phyloP scores from a whole-genome alignment of 306 rosid species.

The Cotoneaster glaucophyllus region DNA sequence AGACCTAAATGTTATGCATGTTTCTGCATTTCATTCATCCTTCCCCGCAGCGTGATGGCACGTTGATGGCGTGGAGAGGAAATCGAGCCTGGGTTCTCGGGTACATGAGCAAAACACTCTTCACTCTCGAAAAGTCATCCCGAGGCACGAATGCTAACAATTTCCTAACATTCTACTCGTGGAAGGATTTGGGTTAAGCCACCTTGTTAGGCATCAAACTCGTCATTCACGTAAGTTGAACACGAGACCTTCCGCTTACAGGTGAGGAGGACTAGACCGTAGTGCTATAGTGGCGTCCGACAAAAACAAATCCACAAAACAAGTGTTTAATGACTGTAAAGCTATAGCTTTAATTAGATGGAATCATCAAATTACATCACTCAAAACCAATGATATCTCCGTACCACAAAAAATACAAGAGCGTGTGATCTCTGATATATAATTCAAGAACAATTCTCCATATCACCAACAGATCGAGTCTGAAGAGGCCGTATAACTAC shows the following conservation, averaged over 20 bases:
- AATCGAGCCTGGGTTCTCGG: no score
- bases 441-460: neutral
- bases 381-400: neutral
- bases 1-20: no score
- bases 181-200: no score
- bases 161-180: no score
- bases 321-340: neutral
- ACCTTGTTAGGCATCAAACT: no score
- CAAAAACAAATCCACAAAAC: neutral
- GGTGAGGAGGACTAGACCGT: neutral
- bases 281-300: neutral
- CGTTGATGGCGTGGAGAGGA: neutral
- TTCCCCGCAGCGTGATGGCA: neutral
- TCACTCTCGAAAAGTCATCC: no score
- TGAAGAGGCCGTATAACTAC: neutral
- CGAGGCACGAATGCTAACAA: no score
- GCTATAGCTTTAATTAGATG: neutral
- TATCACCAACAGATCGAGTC: neutral
- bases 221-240: neutral
- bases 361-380: slow-evolving; percentile 6
- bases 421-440: neutral
- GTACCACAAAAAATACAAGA: neutral
- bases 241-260: neutral
- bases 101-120: no score
- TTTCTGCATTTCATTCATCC: neutral